Conservation (phyloP, 2,329 filamentous ascomycete genomes). For the Neurospora sp. region DNA sequence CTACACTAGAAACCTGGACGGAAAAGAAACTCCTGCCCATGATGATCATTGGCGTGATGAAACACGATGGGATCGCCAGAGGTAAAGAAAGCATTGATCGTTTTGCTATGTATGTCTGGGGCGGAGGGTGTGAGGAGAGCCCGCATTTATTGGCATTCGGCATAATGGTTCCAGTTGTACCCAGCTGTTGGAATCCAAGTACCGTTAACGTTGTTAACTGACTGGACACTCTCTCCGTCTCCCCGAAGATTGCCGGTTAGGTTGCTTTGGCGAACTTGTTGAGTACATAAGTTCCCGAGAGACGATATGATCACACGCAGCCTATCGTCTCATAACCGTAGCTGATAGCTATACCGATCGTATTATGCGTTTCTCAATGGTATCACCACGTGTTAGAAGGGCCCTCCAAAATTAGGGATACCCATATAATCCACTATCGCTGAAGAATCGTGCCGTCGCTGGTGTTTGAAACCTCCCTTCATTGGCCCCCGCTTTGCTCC, state of each 20-base stretch:
- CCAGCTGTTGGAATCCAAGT: neutral
- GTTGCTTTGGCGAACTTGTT: too few relatives aligned
- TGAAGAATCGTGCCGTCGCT: neutral
- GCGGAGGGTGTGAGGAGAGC: neutral
- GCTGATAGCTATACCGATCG: neutral
- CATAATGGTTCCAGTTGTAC: neutral
- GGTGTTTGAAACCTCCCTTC: neutral
- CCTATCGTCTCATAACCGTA: neutral
- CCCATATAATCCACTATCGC: neutral
- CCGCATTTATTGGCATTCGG: neutral
- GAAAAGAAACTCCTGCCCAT: neutral
- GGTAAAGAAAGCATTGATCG: neutral
- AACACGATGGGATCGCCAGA: neutral
- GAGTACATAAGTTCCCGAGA: too few relatives aligned
- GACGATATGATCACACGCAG: neutral
- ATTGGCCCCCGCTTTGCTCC: neutral
- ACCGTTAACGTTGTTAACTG: neutral
- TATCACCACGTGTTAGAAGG: neutral
- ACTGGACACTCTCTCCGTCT: neutral
- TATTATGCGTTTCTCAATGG: neutral
- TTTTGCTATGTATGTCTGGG: neutral
- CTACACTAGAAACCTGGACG: neutral
- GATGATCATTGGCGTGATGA: neutral
- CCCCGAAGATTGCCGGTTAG: neutral
- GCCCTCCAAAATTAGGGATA: neutral